These are phyloP conservation scores for Sodiomyces alkalinus DNA, from an alignment of 2,329 filamentous ascomycete species.

Conservation along the genomic window DNA sequence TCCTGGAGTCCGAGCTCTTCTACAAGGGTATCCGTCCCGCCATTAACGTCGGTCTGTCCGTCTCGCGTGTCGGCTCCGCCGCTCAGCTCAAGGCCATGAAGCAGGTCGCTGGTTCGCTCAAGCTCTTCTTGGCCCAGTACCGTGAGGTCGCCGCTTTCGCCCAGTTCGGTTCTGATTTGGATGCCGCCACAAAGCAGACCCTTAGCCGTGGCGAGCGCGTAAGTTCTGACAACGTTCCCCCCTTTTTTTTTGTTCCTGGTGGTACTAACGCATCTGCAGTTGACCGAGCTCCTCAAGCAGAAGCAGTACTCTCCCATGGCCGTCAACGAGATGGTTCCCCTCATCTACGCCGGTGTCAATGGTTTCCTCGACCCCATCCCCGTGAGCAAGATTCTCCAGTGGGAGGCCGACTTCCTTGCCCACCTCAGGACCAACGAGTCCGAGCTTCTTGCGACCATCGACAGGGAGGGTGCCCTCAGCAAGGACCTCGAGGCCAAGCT, in stretches of 20 bases:
- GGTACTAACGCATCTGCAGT: constrained; percentile 21
- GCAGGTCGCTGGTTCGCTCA: constrained; percentile 98
- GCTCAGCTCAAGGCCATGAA: constrained; percentile 99
- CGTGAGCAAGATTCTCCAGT: constrained; percentile 78
- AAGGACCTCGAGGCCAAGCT: constrained; percentile 81
- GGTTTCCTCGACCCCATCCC: constrained; percentile 81
- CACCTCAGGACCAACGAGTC: constrained; percentile 86
- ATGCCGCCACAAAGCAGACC: constrained; percentile 98
- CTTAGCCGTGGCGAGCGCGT: constrained; percentile 95
- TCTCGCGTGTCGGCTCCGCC: constrained; percentile 98
- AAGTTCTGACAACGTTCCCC: constrained; percentile 25
- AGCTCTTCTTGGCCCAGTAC: constrained; percentile 99
- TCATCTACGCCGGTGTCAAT: constrained; percentile 99
- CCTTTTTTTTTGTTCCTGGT: not conserved
- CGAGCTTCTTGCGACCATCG: constrained; percentile 71
- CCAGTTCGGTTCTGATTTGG: constrained; percentile 99
- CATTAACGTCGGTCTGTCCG: constrained; percentile 99
- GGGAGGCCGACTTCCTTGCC: constrained; percentile 88
- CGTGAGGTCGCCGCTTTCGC: constrained; percentile 99
- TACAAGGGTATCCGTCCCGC: constrained; percentile 99
- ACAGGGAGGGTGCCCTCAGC: constrained; percentile 90
- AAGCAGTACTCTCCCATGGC: constrained; percentile 99
- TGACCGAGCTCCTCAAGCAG: constrained; percentile 98
- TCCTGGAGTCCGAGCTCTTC: constrained; percentile 98
- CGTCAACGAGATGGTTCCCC: constrained; percentile 98